phyloP scores from a whole-genome alignment of 371 early-diverging fungal genomes.

The Circinella minor region DNA sequence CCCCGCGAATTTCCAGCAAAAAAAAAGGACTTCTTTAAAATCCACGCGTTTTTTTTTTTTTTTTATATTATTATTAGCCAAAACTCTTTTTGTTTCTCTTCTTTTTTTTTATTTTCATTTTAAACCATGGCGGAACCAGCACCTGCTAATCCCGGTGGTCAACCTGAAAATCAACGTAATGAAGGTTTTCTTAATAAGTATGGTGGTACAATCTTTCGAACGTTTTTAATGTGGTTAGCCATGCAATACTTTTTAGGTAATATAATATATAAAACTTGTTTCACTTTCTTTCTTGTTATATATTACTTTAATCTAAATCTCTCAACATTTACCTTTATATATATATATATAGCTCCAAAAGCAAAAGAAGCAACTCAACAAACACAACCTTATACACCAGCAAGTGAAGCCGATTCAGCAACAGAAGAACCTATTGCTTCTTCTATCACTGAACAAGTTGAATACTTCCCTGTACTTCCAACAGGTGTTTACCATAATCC shows the following conservation, averaged over 20 bases:
- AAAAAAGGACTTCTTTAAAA: neutral
- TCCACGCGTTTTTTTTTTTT: neutral
- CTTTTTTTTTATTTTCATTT: neutral
- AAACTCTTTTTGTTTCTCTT: neutral
- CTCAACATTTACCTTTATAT: neutral
- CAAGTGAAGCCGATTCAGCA: neutral
- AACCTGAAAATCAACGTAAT: constrained; percentile 20
- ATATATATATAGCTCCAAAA: constrained; percentile 4
- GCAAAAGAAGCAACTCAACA: neutral
- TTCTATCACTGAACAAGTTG: neutral
- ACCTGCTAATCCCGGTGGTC: constrained; percentile 7
- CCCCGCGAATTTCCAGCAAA: no score
- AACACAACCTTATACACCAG: neutral
- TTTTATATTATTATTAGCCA: neutral
- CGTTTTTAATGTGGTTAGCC: constrained; percentile 45
- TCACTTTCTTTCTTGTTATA: no score
- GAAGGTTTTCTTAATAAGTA: constrained; percentile 39
- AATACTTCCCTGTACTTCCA: constrained; percentile 30
- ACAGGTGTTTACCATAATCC: constrained; percentile 43
- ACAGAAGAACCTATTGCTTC: constrained; percentile 6
- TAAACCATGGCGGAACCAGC: constrained; percentile 14
- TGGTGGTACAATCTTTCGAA: constrained; percentile 40
- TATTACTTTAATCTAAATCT: no score
- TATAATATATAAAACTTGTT: neutral
- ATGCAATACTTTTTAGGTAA: constrained; percentile 36